Evolutionary conservation across 371 early-diverging fungal genomes (phyloP).

Genomic region (Funneliformis caledonium): DNA sequence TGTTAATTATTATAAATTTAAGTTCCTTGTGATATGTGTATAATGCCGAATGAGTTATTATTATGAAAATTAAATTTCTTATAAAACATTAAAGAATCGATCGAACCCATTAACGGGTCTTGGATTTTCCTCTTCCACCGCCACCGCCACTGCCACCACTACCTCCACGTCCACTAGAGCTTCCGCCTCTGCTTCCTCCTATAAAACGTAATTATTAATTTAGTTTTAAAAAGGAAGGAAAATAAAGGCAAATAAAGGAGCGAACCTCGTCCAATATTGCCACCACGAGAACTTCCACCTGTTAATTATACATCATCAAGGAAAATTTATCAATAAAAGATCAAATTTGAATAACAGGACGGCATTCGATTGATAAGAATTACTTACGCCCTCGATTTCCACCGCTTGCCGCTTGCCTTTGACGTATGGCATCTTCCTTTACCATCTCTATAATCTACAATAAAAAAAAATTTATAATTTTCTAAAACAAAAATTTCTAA

Average conservation of each 20-base stretch:
- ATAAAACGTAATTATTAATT: not conserved
- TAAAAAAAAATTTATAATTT: slow-evolving; percentile 1
- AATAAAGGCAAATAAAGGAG: slow-evolving; percentile 11
- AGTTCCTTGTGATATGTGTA: too few species aligned
- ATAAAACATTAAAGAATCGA: not conserved
- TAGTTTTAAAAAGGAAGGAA: not conserved
- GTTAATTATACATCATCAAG: not conserved
- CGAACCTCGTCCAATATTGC: slow-evolving; percentile 46
- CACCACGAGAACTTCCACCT: slow-evolving; percentile 40
- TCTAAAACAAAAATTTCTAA: not conserved
- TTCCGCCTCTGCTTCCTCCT: slow-evolving; percentile 45
- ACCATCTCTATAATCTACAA: slow-evolving; percentile 84
- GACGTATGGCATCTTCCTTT: slow-evolving; percentile 68
- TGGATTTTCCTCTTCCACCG: slow-evolving; percentile 58
- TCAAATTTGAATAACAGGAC: not conserved
- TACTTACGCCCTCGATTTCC: slow-evolving; percentile 50
- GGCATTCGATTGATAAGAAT: not conserved
- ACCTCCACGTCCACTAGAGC: slow-evolving; percentile 37
- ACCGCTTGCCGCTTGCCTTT: slow-evolving; percentile 44
- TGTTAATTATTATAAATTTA: too few species aligned
- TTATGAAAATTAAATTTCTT: too few species aligned
- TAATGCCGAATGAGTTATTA: too few species aligned
- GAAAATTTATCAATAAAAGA: not conserved
- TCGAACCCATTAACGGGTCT: slow-evolving; percentile 38
- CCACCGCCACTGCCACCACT: slow-evolving; percentile 60